A percentile compares a stretch with the other conserved stretches of the same genome.
phyloP scores from a whole-genome alignment of 495 filamentous ascomycete species.

The Poronia punctata region DNA sequence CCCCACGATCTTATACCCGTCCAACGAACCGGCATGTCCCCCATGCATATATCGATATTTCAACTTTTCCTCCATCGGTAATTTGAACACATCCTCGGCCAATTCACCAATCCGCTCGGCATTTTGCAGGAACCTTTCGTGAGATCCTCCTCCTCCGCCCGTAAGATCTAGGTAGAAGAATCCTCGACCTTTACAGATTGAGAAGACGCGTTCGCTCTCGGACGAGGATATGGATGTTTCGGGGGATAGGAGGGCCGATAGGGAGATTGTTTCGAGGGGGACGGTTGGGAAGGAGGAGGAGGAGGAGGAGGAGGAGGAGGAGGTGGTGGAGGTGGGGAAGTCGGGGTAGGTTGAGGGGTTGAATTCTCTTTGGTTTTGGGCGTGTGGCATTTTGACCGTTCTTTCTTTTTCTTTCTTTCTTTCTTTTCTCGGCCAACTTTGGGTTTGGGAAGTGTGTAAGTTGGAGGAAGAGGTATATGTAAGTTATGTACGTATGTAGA shows the following conservation, averaged over 20 bases:
- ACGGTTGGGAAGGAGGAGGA: slow-evolving; percentile 47
- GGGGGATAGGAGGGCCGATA: slow-evolving; percentile 45
- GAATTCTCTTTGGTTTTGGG: slow-evolving; percentile 13
- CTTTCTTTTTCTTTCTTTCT: no score
- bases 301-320: slow-evolving; percentile 41
- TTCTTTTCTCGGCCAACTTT: no score
- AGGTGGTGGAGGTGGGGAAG: slow-evolving; percentile 40
- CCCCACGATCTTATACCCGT: slow-evolving; percentile 53
- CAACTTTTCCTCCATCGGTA: slow-evolving; percentile 47
- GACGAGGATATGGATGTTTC: no score
- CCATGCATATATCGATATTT: slow-evolving; percentile 38
- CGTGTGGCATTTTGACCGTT: slow-evolving; percentile 14
- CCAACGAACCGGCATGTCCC: slow-evolving; percentile 31
- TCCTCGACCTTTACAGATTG: slow-evolving; percentile 47
- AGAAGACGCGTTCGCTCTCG: slow-evolving; percentile 41
- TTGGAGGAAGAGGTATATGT: no score
- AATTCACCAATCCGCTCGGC: slow-evolving; percentile 41
- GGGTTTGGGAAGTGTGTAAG: no score
- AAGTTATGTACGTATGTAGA: no score
- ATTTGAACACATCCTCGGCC: slow-evolving; percentile 40
- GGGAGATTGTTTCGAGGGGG: slow-evolving; percentile 47
- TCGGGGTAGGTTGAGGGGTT: slow-evolving; percentile 35
- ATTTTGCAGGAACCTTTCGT: slow-evolving; percentile 40
- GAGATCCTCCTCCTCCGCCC: slow-evolving; percentile 28
- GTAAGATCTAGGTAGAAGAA: slow-evolving; percentile 58